Conservation (phyloP, 371 early-diverging fungal genomes). For the Lichtheimia corymbifera region DNA sequence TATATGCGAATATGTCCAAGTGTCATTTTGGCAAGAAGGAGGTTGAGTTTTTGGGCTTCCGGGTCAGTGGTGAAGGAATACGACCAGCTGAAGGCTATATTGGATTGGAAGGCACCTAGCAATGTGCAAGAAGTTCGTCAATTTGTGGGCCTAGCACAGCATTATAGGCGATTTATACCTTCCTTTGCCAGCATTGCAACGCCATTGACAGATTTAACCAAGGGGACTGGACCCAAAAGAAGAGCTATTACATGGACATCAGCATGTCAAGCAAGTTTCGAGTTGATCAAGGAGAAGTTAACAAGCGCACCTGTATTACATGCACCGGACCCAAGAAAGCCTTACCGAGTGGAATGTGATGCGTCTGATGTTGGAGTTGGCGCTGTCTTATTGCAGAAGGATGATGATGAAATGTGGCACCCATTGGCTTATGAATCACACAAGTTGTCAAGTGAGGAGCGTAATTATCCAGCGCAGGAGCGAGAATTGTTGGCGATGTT, state of each 20-base stretch:
- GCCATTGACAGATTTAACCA: slow-evolving; percentile 36
- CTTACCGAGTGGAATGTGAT: slow-evolving; percentile 9
- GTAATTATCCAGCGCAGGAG: slow-evolving; percentile 30
- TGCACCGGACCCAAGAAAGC: slow-evolving; percentile 18
- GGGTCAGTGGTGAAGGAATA: slow-evolving; percentile 30
- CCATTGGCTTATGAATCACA: slow-evolving; percentile 40
- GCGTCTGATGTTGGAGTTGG: slow-evolving; percentile 24
- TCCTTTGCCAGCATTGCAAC: slow-evolving; percentile 29
- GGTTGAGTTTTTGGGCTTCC: slow-evolving; percentile 49
- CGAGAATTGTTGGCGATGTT: slow-evolving; percentile 40
- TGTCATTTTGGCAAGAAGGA: slow-evolving; percentile 41
- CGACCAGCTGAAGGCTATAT: slow-evolving; percentile 30
- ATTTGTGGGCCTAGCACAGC: slow-evolving; percentile 33
- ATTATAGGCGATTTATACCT: slow-evolving; percentile 32
- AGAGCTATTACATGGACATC: slow-evolving; percentile 6
- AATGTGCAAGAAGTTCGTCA: slow-evolving; percentile 34
- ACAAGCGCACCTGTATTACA: slow-evolving; percentile 8
- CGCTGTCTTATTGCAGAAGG: slow-evolving; percentile 32
- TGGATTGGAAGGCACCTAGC: slow-evolving; percentile 34
- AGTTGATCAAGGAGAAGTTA: slow-evolving; percentile 13
- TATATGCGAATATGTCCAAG: slow-evolving; percentile 50
- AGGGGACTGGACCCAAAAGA: slow-evolving; percentile 16
- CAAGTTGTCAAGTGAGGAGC: slow-evolving; percentile 25
- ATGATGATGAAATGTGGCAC: slow-evolving; percentile 21
- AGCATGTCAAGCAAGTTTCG: slow-evolving; percentile 8